Conservation (phyloP, 768 basidiomycete species). For the Tephrocybe rancida region DNA sequence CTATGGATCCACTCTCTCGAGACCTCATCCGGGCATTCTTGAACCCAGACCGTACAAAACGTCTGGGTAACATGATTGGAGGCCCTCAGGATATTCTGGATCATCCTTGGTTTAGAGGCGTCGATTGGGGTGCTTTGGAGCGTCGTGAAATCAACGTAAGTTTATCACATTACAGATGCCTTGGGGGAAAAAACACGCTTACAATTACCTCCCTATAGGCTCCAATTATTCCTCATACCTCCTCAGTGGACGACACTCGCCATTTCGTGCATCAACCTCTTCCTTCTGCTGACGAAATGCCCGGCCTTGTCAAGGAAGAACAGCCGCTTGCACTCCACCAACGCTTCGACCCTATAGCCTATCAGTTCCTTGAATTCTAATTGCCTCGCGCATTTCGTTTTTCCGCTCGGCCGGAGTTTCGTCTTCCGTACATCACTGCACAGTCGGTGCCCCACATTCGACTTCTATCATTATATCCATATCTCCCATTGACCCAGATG, state of each 20-base stretch:
- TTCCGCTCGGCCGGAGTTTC: background rate
- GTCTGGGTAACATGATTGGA: conserved; percentile 91
- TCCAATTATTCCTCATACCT: conserved; percentile 82
- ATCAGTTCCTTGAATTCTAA: conserved; percentile 80
- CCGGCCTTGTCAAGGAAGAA: conserved; percentile 72
- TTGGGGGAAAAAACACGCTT: background rate
- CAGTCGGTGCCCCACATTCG: conserved; percentile 14
- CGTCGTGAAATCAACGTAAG: conserved; percentile 83
- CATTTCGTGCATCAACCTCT: conserved; percentile 83
- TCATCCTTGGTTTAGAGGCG: conserved; percentile 95
- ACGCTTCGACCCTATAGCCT: conserved; percentile 66
- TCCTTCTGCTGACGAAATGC: conserved; percentile 78
- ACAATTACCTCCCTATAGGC: conserved; percentile 49
- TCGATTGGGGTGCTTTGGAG: conserved; percentile 89
- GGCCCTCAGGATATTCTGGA: conserved; percentile 90
- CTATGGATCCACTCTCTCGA: conserved; percentile 86
- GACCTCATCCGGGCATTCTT: conserved; percentile 89
- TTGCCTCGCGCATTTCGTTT: conserved; percentile 12
- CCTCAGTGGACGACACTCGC: conserved; percentile 80
- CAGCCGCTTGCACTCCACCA: conserved; percentile 57
- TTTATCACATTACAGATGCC: conserved; percentile 12
- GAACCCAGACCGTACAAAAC: conserved; percentile 88
- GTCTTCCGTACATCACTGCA: conserved; percentile 11
- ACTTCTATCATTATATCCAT: conserved; percentile 2
- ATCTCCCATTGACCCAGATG: background rate